These are phyloP conservation scores for Sporothrix sp. DNA, from an alignment of 2,329 filamentous ascomycete species.

Conservation along the genomic window DNA sequence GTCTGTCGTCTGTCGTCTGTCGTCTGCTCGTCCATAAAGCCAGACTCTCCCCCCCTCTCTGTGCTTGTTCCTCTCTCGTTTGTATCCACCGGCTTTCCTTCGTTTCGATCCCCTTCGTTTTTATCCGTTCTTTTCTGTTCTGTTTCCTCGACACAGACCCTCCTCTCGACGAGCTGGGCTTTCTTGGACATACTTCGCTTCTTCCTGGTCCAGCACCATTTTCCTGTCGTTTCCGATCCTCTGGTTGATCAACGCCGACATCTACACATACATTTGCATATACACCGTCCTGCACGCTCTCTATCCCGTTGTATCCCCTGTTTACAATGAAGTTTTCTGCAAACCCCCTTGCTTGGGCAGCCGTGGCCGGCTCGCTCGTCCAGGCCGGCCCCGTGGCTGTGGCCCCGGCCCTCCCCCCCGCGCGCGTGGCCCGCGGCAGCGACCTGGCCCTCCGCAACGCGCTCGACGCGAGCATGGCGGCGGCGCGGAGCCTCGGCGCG, in stretches of 20 bases:
- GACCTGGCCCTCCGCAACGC: slow-evolving; percentile 16
- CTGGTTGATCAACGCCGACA: no score
- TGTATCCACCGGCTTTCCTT: not conserved
- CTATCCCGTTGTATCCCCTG: not conserved
- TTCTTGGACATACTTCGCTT: not conserved
- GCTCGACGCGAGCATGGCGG: slow-evolving; percentile 13
- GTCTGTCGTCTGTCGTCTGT: no score
- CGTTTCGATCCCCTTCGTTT: not conserved
- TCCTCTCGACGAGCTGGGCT: not conserved
- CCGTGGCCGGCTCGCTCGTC: slow-evolving; percentile 8
- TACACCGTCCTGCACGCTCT: not conserved
- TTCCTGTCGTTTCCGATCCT: slow-evolving; percentile 2
- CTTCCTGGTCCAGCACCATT: not conserved
- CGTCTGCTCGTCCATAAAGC: not conserved
- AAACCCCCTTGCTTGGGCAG: slow-evolving; percentile 9
- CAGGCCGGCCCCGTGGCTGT: slow-evolving; percentile 10
- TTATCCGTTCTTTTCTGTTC: not conserved
- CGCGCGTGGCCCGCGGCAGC: slow-evolving; percentile 7
- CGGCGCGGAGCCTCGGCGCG: not conserved
- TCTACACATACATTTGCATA: not conserved
- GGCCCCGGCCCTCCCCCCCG: slow-evolving; percentile 7
- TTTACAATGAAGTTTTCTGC: slow-evolving; percentile 1
- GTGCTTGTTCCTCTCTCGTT: not conserved
- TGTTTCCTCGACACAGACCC: not conserved
- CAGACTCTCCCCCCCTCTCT: not conserved